Percentiles rank a stretch among this genome's conserved stretches.
Conservation (phyloP, 768 basidiomycete genomes). For the Mycena capillaripes region DNA sequence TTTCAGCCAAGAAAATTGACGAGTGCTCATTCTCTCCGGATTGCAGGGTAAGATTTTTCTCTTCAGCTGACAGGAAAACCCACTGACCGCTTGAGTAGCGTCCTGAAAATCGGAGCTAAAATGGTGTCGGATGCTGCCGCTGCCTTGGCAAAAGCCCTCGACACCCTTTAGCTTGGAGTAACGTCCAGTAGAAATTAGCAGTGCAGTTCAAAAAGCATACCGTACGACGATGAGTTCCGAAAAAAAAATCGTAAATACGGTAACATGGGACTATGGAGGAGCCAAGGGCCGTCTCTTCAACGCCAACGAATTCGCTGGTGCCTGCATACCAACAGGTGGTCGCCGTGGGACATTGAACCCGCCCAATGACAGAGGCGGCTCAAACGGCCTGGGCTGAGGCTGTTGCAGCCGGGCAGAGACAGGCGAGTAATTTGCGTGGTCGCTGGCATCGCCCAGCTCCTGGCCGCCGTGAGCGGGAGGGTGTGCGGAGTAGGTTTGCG, state of each 20-base stretch:
- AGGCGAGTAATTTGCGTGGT: slow-evolving; percentile 19
- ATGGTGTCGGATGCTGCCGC: slow-evolving; percentile 53
- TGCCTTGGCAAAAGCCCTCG: slow-evolving; percentile 49
- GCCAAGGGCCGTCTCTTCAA: slow-evolving; percentile 16
- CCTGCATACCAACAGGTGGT: slow-evolving; percentile 10
- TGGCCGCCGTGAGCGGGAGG: background rate
- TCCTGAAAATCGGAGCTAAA: slow-evolving; percentile 49
- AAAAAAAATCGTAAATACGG: background rate
- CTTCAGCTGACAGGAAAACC: background rate
- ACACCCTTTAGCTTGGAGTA: slow-evolving; percentile 6
- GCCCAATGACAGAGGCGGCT: slow-evolving; percentile 23
- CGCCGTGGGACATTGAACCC: slow-evolving; percentile 24
- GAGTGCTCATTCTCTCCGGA: background rate
- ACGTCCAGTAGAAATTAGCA: too few species aligned
- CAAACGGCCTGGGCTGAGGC: slow-evolving; percentile 30
- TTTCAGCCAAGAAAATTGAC: background rate
- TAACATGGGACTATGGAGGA: slow-evolving; percentile 2
- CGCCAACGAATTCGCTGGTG: background rate
- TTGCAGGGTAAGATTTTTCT: slow-evolving; percentile 37
- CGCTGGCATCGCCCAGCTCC: background rate
- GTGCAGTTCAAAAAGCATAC: too few species aligned
- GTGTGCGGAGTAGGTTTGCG: slow-evolving; percentile 29
- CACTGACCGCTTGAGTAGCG: slow-evolving; percentile 33
- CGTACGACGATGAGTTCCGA: slow-evolving; percentile 2
- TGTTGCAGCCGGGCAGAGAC: slow-evolving; percentile 16